Evolutionary conservation across 176 grass and related monocot species (phyloP).

Genomic region (Saccharum spontaneum): DNA sequence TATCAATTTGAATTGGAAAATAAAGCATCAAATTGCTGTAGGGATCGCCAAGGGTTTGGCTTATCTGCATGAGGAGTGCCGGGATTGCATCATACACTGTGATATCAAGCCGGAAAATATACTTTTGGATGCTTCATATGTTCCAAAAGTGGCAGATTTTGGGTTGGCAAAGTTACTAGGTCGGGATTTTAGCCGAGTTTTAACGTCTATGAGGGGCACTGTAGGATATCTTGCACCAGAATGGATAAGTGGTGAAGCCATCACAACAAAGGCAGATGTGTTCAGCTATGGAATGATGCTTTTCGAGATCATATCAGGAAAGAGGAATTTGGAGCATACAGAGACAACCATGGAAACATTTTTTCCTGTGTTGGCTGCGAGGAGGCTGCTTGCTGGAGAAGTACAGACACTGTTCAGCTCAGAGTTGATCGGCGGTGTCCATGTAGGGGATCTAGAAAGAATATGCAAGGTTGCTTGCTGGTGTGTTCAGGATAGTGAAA

Average conservation of each 20-base stretch:
- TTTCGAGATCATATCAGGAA: slow-evolving; percentile 25
- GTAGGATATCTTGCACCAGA: slow-evolving; percentile 46
- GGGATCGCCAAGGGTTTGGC: slow-evolving; percentile 43
- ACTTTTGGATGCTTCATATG: slow-evolving; percentile 30
- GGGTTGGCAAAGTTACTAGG: slow-evolving; percentile 44
- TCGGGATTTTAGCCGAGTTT: slow-evolving; percentile 37
- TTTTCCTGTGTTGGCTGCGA: slow-evolving; percentile 33
- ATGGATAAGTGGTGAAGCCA: slow-evolving; percentile 39
- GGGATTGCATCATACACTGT: slow-evolving; percentile 49
- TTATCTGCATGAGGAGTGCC: slow-evolving; percentile 35
- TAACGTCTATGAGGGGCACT: slow-evolving; percentile 35
- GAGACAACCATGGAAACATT: not conserved
- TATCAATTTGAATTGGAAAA: slow-evolving; percentile 20
- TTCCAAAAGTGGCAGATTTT: slow-evolving; percentile 43
- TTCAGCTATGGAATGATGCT: slow-evolving; percentile 53
- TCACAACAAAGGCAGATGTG: slow-evolving; percentile 42
- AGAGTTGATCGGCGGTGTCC: not conserved
- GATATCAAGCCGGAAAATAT: slow-evolving; percentile 59
- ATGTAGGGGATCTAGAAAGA: slow-evolving; percentile 17
- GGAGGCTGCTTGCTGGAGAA: slow-evolving; percentile 12
- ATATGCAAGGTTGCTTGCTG: slow-evolving; percentile 37
- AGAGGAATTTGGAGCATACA: not conserved
- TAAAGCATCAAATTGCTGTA: slow-evolving; percentile 26
- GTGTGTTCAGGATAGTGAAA: slow-evolving; percentile 36
- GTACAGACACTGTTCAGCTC: not conserved